Base-by-base conservation (phyloP, 2,329 filamentous ascomycete species). In the Alternaria brassicae region DNA sequence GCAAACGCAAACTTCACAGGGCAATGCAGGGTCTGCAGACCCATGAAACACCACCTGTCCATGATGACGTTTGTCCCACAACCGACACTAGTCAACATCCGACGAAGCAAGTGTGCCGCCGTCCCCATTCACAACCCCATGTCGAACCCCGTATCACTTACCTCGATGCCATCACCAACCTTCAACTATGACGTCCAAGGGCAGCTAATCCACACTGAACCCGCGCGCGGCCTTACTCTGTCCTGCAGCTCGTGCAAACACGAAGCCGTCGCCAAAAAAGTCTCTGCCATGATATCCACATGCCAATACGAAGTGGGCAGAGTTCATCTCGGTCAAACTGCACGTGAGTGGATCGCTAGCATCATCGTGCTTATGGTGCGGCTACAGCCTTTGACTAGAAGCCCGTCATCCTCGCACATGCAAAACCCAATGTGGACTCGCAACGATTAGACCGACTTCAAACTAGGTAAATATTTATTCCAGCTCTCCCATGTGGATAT, bases 341-440 rank as follows among this genome's bases (percentile, higher is more conserved):
- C 48, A 57, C 25, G 30, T 52, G 48, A 27, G 55, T 45, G 55
- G 55, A 53, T 17, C 49, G 48, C 25, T 53, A 30, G 13, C 55
- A 57, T 57, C 55, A 57, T 57, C 25, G 48, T 53, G 54, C 48
- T 57, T 42, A 53, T 47, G 23, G 48, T 53, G 54, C 48, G 40
- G 30, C 40, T 34, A 40, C 40, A 48, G 44, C 44, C 44, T 34
- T 34, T 28, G 9, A 41, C 54, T 57, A 57, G 54, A 53, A 53
- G 48, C 37, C 30, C 23, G 44, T 47, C 28, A 32, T 32, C 36
- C 39, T 45, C 30, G 28, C 1, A 48, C 30, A 25, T 47, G 25
- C 19, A 53, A 57, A 10, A 25, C 30, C 19, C 17, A 25, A 51
- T 19, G 55, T 57, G 55, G 55, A 36, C 12, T 41, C 25, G 4